Evolutionary conservation across 371 early-diverging fungal species (phyloP).

Genomic region (Mortierella sp.): DNA sequence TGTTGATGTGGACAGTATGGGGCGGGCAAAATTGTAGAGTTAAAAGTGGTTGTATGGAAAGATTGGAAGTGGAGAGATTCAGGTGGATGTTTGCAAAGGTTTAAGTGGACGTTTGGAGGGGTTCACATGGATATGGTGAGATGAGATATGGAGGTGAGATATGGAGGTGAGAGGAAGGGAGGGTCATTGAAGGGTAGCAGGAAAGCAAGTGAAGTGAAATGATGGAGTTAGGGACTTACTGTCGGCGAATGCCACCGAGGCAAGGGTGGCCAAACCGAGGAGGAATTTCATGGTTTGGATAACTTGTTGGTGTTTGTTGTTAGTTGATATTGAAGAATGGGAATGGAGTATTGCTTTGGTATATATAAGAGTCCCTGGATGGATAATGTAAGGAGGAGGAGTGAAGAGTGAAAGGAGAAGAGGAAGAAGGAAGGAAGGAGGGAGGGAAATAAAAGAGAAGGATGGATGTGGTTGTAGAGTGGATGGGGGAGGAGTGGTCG

Average conservation of each 20-base stretch:
- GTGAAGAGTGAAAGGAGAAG: not conserved
- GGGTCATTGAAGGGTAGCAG: not conserved
- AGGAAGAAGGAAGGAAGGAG: not conserved
- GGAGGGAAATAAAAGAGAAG: not conserved
- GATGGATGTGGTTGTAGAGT: too few species aligned
- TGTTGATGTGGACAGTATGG: not conserved
- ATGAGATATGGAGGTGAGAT: not conserved
- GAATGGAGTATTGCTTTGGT: not conserved
- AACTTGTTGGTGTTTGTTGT: not conserved
- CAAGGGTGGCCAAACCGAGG: constrained; percentile 32
- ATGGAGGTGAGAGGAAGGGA: not conserved
- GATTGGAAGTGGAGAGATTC: not conserved
- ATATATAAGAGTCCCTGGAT: not conserved
- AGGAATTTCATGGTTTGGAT: constrained; percentile 29
- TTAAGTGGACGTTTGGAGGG: not conserved
- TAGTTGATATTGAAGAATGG: not conserved
- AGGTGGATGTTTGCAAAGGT: too few species aligned
- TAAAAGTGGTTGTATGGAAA: not conserved
- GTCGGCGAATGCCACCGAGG: constrained; percentile 41
- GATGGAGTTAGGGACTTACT: constrained; percentile 20
- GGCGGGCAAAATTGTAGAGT: not conserved
- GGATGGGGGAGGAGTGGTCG: not conserved
- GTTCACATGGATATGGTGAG: not conserved
- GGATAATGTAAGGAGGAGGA: not conserved
- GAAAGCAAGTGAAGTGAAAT: not conserved